Conservation (phyloP, 2,329 filamentous ascomycete species). For the Falciphora oryzae region DNA sequence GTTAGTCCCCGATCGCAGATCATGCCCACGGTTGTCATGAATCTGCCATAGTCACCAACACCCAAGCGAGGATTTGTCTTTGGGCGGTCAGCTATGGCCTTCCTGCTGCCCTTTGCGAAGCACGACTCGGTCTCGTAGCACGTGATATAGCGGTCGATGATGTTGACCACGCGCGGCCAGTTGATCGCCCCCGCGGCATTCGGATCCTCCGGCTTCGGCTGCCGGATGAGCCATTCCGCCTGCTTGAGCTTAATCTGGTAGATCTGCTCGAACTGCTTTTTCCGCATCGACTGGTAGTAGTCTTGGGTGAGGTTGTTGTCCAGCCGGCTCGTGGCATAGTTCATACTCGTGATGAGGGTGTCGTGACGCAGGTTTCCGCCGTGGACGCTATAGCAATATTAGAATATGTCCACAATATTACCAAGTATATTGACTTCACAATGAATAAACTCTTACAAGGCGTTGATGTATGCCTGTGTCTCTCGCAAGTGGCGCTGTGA, state of each 20-base stretch:
- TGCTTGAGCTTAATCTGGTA: neutral
- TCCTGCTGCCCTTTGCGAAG: neutral
- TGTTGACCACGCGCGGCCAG: neutral
- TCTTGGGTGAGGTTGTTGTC: neutral
- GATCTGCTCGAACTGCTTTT: neutral
- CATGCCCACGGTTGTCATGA: neutral
- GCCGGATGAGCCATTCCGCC: slow-evolving; percentile 1
- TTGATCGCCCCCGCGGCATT: neutral
- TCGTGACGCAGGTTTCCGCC: slow-evolving; percentile 6
- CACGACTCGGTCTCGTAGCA: neutral
- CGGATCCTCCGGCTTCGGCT: neutral
- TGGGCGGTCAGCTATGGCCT: too few relatives aligned
- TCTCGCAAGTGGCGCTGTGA: neutral
- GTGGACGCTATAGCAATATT: too few relatives aligned
- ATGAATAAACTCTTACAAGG: too few relatives aligned
- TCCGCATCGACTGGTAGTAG: neutral
- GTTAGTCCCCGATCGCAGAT: neutral
- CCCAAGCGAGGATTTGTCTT: neutral
- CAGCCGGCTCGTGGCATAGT: neutral
- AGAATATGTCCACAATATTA: too few relatives aligned
- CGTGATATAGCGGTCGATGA: slow-evolving; percentile 6
- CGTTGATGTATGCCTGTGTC: neutral
- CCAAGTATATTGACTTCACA: too few relatives aligned
- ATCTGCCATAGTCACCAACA: neutral
- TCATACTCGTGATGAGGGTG: neutral